Conservation (phyloP, 148 eudicot species). For the Oxyria digyna region DNA sequence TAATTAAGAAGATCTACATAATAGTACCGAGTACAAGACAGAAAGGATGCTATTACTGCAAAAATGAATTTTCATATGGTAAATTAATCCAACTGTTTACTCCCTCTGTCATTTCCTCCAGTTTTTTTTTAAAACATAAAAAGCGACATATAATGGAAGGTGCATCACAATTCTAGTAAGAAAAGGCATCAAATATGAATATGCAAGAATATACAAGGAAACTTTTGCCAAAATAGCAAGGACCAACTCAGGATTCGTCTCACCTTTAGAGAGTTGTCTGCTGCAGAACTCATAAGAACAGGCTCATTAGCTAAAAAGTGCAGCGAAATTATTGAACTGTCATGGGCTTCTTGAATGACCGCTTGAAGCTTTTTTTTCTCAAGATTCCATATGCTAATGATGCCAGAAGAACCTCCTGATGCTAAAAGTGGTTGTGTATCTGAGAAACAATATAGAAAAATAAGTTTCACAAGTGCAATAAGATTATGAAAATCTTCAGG, state of each 20-base stretch:
- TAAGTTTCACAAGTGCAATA: neutral
- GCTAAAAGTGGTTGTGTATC: slow-evolving; percentile 95
- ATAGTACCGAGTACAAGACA: neutral
- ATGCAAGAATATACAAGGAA: neutral
- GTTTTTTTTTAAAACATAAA: neutral
- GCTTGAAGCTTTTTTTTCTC: slow-evolving; percentile 95
- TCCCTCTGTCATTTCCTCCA: neutral
- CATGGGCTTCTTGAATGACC: slow-evolving; percentile 90
- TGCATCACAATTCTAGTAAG: neutral
- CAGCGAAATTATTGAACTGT: slow-evolving; percentile 65
- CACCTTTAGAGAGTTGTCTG: slow-evolving; percentile 87
- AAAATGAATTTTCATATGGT: neutral
- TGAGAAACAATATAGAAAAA: slow-evolving; percentile 13
- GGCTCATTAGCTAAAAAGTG: slow-evolving; percentile 93
- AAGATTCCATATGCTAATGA: slow-evolving; percentile 95
- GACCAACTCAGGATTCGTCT: slow-evolving; percentile 4
- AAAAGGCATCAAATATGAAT: neutral
- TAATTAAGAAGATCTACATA: neutral
- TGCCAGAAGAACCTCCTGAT: slow-evolving; percentile 95
- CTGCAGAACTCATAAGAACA: slow-evolving; percentile 85
- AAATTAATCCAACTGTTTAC: neutral
- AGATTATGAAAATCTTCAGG: neutral
- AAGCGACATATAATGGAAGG: neutral
- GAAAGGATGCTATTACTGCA: neutral
- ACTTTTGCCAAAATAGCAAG: neutral